These are phyloP conservation scores for Acer yangbiense DNA, from an alignment of 345 rosid genomes.

Conservation along the genomic window DNA sequence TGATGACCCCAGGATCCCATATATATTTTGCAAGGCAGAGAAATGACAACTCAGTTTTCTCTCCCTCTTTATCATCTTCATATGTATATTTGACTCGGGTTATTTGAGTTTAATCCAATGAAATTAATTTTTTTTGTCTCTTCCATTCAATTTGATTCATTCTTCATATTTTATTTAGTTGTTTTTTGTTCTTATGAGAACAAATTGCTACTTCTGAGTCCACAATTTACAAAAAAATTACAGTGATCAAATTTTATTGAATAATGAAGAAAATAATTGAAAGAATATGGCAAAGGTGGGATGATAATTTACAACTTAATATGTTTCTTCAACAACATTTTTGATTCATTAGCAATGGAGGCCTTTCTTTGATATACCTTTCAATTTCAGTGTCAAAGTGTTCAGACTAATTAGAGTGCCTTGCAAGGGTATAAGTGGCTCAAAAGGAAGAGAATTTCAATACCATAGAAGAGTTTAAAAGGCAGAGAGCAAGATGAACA, in stretches of 20 bases:
- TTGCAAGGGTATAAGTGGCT: neutral
- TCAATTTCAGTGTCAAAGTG: neutral
- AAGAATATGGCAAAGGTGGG: neutral
- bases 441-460: neutral
- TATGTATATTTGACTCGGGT: slow-evolving; percentile 20
- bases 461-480: neutral
- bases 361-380: too few species aligned
- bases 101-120: slow-evolving; percentile 25
- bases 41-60: slow-evolving; percentile 26
- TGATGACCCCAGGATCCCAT: neutral
- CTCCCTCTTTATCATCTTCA: slow-evolving; percentile 3
- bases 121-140: slow-evolving; percentile 16
- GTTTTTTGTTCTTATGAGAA: neutral
- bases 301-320: neutral
- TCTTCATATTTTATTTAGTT: neutral
- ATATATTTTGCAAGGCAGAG: slow-evolving; percentile 13
- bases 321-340: neutral
- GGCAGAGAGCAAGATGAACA: neutral
- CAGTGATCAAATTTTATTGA: neutral
- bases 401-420: neutral
- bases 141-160: neutral
- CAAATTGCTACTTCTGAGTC: neutral
- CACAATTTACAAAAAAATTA: too few species aligned
- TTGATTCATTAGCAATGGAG: neutral
- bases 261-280: neutral